phyloP scores from a whole-genome alignment of 176 grass and related monocot species.

The Tillandsia leiboldiana region DNA sequence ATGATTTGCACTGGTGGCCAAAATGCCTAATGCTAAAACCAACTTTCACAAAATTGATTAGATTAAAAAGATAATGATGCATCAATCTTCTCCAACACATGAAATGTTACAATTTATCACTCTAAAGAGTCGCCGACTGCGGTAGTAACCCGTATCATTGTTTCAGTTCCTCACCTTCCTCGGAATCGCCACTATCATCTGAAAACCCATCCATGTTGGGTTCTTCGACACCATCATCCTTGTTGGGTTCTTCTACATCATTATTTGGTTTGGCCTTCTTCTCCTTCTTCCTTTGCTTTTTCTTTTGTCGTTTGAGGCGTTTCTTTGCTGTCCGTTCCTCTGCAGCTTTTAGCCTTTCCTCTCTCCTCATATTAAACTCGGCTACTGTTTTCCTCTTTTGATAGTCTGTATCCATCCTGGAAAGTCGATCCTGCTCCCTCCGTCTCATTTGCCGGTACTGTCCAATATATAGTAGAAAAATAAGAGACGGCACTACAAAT shows the following conservation, averaged over 20 bases:
- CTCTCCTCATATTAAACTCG: constrained; percentile 71
- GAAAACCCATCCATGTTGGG: constrained; percentile 33
- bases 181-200: constrained; percentile 35
- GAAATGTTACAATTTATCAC: too few relatives aligned
- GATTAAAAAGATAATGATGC: too few relatives aligned
- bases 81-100: too few relatives aligned
- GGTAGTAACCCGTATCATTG: not conserved
- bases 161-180: constrained; percentile 35
- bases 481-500: not conserved
- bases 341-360: constrained; percentile 75
- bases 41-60: too few relatives aligned
- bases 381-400: constrained; percentile 54
- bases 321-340: constrained; percentile 89
- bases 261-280: constrained; percentile 39
- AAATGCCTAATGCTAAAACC: too few relatives aligned
- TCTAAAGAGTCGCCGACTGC: too few relatives aligned
- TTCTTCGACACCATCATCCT: constrained; percentile 13
- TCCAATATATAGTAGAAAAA: not conserved
- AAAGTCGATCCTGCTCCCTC: constrained; percentile 70
- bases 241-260: constrained; percentile 6
- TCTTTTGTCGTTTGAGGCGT: constrained; percentile 75
- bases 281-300: constrained; percentile 50
- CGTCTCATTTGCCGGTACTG: constrained; percentile 99
- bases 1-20: too few relatives aligned
- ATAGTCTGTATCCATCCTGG: constrained; percentile 75